Evolutionary conservation across 176 grass and related monocot species (phyloP), one percentile per base, ranked within the genome.

Genomic region (Alloteropsis semialata): DNA sequence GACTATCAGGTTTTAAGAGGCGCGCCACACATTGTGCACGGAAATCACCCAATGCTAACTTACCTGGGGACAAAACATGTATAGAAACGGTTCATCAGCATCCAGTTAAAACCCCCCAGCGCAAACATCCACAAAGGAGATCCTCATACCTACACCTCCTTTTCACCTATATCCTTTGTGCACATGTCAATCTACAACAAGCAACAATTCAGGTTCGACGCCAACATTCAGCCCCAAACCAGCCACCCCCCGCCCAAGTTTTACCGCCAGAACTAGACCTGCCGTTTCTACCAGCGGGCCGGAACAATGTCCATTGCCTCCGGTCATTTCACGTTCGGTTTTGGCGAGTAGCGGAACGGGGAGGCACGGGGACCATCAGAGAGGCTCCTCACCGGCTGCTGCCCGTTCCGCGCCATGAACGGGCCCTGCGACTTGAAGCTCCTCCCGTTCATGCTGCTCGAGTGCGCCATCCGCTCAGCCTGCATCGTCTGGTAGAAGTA

Each of bases 401-500:
- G 93, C 5, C 87, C 85, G 0, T 95, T 90, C 4, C 93, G 72
- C 1, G 78, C 43, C 1, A 74, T 51, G 61, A 86, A 88, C 0
- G 90, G 87, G 55, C 87, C 77, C 12, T 90, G 87, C 27, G 45
- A 37, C 76, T 95, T 95, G 48, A 86, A n/a, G 81, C 55, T 70
- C 77, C 89, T 87, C 2, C 86, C 77, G 30, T 81, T 89, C 82
- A 84, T 81, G 81, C 90, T 95, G 85, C 72, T 90, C 0, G 89
- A 85, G 77, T 94, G 87, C 0, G 78, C 85, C 77, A 85, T 82
- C 16, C 90, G 80, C 32, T 92, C 93, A 0, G 87, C 85, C 67
- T 92, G 93, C 87, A 86, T 95, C 38, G 93, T 86, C 82, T 92
- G 93, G 82, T 80, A 95, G 82, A 85, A 88, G 67, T 92, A 95